Conservation (phyloP, 331 rosid genomes). For the Malus hybrid region DNA sequence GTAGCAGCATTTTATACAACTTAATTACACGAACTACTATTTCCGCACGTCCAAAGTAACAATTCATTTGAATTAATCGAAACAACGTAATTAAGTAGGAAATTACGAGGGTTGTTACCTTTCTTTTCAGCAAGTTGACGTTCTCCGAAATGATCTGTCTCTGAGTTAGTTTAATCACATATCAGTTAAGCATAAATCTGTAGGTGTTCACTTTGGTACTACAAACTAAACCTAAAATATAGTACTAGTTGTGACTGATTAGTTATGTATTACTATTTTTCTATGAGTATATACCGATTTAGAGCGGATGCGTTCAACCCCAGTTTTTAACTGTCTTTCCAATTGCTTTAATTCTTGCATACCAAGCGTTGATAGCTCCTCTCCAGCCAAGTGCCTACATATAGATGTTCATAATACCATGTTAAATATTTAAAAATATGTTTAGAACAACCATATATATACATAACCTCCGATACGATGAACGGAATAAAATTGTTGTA, state of each 20-base stretch:
- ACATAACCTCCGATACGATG: too few species aligned
- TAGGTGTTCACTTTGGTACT: too few species aligned
- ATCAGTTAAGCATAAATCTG: neutral
- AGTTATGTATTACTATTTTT: neutral
- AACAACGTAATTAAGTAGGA: neutral
- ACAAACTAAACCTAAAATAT: neutral
- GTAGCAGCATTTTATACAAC: neutral
- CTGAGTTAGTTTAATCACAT: conserved; percentile 12
- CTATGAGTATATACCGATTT: conserved; percentile 14
- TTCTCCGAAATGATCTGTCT: conserved; percentile 27
- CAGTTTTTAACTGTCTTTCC: conserved; percentile 36
- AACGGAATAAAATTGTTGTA: too few species aligned
- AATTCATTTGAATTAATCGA: neutral
- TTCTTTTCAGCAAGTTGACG: conserved; percentile 21
- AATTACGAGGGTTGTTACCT: conserved; percentile 16
- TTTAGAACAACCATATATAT: neutral
- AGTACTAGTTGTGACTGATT: neutral
- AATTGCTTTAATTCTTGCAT: conserved; percentile 39
- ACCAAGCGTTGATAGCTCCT: conserved; percentile 32
- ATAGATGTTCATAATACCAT: neutral
- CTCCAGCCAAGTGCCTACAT: conserved; percentile 35
- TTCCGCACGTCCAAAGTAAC: neutral
- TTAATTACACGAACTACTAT: neutral
- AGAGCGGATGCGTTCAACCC: conserved; percentile 34
- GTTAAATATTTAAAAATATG: neutral